Percentiles rank a stretch among this genome's conserved stretches.
Evolutionary conservation across 2,329 filamentous ascomycete species (phyloP).

Genomic region (Conoideocrella luteorostrata): DNA sequence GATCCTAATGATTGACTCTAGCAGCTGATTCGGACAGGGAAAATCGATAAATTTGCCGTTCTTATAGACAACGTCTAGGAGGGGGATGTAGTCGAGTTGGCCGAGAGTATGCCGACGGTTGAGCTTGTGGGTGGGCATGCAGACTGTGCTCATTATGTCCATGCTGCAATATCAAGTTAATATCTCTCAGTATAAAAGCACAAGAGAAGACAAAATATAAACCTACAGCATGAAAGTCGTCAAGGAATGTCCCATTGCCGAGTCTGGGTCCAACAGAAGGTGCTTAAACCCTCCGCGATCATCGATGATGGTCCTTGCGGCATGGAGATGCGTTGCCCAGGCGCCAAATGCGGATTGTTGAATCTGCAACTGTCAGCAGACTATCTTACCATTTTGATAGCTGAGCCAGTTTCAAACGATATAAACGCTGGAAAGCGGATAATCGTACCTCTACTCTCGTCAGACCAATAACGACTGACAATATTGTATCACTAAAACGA

Average conservation of each 20-base stretch:
- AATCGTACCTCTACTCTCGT: conserved; percentile 9
- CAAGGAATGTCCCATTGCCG: conserved; percentile 2
- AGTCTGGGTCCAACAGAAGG: not conserved
- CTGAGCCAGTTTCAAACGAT: too few species aligned
- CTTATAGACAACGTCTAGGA: not conserved
- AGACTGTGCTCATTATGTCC: conserved; percentile 1
- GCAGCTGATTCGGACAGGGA: conserved; percentile 1
- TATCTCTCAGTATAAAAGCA: too few species aligned
- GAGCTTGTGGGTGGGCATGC: not conserved
- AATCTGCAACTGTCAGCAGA: conserved; percentile 1
- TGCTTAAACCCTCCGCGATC: conserved; percentile 3
- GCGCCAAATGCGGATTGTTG: conserved; percentile 13
- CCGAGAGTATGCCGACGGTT: not conserved
- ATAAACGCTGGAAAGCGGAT: too few species aligned
- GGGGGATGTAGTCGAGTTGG: conserved; percentile 3
- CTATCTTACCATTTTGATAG: too few species aligned
- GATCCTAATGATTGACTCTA: conserved; percentile 4
- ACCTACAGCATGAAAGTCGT: conserved; percentile 9
- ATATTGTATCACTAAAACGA: conserved; percentile 3
- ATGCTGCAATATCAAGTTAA: not conserved
- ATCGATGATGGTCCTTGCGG: conserved; percentile 10
- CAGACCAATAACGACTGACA: conserved; percentile 6
- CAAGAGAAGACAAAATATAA: not conserved
- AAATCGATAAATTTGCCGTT: conserved; percentile 1
- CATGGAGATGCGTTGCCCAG: conserved; percentile 10